Conservation (phyloP, 1,284 basidiomycete genomes). For the Boletus nobilissimus region DNA sequence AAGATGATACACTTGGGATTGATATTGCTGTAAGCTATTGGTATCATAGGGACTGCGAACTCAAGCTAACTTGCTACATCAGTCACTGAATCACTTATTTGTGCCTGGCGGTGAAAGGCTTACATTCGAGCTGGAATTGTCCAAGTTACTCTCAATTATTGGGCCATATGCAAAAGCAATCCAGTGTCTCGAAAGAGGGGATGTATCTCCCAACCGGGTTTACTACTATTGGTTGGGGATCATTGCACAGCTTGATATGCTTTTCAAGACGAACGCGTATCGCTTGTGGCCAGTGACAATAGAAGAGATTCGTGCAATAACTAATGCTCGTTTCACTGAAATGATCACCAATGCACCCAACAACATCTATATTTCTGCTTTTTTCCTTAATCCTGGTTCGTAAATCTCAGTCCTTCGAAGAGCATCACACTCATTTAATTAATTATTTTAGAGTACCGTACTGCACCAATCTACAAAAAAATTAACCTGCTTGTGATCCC, state of each 20-base stretch:
- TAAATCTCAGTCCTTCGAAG: no score
- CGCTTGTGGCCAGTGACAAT: background rate
- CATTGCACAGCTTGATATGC: constrained; percentile 1
- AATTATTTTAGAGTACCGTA: no score
- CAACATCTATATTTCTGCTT: constrained; percentile 7
- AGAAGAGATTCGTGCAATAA: constrained; percentile 1
- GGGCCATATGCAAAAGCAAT: background rate
- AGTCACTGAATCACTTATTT: no score
- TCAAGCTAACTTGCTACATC: no score
- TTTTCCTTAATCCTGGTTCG: no score
- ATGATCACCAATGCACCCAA: constrained; percentile 11
- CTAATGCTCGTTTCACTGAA: constrained; percentile 10
- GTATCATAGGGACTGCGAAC: no score
- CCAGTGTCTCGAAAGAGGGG: background rate
- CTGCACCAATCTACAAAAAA: no score
- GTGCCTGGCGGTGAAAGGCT: no score
- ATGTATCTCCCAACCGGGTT: constrained; percentile 5
- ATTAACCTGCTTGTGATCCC: no score
- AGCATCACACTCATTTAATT: no score
- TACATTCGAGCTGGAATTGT: no score
- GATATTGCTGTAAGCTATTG: background rate
- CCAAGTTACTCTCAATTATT: no score
- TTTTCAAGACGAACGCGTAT: background rate
- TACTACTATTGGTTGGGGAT: constrained; percentile 19
- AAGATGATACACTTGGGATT: background rate